A percentile compares a stretch with the other conserved stretches of the same genome.
phyloP scores from a whole-genome alignment of 192 early-diverging fungal genomes.

The Coemansia erecta region DNA sequence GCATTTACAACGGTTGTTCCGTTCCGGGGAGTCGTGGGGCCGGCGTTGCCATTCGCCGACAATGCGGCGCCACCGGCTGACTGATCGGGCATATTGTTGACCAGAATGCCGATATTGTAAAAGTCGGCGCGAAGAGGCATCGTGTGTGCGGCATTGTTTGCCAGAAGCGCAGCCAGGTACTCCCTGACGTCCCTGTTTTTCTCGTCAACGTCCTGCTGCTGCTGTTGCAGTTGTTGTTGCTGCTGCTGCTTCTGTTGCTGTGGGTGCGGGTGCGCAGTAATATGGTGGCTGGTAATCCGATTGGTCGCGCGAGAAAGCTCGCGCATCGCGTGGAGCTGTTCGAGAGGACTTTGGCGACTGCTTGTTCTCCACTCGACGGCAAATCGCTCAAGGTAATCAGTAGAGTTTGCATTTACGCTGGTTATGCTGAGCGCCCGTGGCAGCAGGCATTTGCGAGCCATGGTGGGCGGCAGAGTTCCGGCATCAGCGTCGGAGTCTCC shows the following conservation, averaged over 20 bases:
- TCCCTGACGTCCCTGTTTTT: neutral
- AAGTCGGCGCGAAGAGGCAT: constrained; percentile 42
- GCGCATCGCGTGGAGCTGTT: constrained; percentile 22
- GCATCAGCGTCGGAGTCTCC: neutral
- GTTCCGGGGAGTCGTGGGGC: neutral
- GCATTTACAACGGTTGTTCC: constrained; percentile 16
- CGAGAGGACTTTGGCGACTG: constrained; percentile 22
- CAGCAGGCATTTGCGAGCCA: constrained; percentile 19
- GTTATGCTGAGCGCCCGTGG: constrained; percentile 10
- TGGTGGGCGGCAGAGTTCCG: neutral
- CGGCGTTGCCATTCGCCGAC: constrained; percentile 1
- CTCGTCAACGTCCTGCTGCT: too few relatives aligned
- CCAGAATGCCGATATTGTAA: constrained; percentile 37
- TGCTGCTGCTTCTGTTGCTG: too few relatives aligned
- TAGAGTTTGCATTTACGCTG: neutral
- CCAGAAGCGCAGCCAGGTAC: constrained; percentile 18
- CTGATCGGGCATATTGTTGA: constrained; percentile 10
- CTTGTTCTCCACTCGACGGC: constrained; percentile 4
- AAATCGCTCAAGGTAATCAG: neutral
- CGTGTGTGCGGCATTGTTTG: constrained; percentile 12
- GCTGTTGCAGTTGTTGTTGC: too few relatives aligned
- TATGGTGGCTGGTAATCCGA: constrained; percentile 1
- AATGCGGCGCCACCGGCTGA: neutral
- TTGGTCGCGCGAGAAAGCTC: constrained; percentile 27
- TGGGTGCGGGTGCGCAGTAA: neutral